Evolutionary conservation across 2,329 filamentous ascomycete species (phyloP).

Genomic region (Seiridium cupressi): DNA sequence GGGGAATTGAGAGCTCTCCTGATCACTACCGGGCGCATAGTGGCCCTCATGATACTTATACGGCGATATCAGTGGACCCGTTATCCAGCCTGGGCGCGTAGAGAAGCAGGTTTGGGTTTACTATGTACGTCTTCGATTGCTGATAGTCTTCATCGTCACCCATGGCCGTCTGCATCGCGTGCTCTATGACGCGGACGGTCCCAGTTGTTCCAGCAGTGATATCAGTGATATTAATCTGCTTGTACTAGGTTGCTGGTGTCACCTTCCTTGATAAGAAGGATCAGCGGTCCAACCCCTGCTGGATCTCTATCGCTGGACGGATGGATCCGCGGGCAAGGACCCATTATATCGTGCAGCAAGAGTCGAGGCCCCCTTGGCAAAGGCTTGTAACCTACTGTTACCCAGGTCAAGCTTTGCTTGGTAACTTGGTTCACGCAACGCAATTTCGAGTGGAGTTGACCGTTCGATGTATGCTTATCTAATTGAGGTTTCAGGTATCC

Average conservation of each 20-base stretch:
- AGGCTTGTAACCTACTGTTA: no score
- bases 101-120: no score
- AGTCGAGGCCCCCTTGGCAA: no score
- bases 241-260: neutral
- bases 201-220: conserved; percentile 4
- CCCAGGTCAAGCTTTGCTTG: no score
- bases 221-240: neutral
- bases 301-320: no score
- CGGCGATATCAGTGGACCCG: neutral
- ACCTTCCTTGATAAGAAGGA: conserved; percentile 1
- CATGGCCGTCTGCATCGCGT: neutral
- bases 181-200: neutral
- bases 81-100: neutral
- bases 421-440: no score
- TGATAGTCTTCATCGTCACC: neutral
- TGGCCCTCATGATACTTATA: neutral
- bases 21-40: neutral
- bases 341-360: no score
- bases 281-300: neutral
- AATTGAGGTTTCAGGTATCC: no score
- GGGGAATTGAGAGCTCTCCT: neutral
- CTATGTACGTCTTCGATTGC: neutral
- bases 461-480: no score
- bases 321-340: no score
- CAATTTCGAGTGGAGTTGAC: no score